These are phyloP conservation scores for Fusarium poae DNA, from an alignment of 2,329 filamentous ascomycete species.

Conservation along the genomic window DNA sequence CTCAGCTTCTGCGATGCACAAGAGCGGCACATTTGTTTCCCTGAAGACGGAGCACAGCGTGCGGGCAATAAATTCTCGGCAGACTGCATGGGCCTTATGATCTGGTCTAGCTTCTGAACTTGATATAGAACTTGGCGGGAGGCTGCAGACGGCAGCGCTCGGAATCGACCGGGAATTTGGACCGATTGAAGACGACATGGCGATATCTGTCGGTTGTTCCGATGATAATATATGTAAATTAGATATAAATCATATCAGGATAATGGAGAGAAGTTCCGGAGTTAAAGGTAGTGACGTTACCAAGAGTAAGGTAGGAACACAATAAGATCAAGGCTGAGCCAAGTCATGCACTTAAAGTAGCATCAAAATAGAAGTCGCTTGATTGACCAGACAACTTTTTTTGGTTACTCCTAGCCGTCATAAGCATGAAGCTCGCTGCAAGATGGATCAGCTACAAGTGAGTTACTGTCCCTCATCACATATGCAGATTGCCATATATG, in stretches of 20 bases:
- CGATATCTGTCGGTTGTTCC: neutral
- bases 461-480: slow-evolving; percentile 1
- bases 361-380: neutral
- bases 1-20: slow-evolving; percentile 19
- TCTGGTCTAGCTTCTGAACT: slow-evolving; percentile 1
- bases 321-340: neutral
- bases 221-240: neutral
- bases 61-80: slow-evolving; percentile 5
- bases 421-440: neutral
- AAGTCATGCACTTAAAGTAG: neutral
- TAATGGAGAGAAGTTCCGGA: too few species aligned
- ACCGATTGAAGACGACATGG: neutral
- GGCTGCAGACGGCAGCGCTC: slow-evolving; percentile 24
- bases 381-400: neutral
- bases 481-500: slow-evolving; percentile 22
- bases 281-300: too few species aligned
- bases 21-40: slow-evolving; percentile 6
- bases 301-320: neutral
- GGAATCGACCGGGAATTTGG: slow-evolving; percentile 2
- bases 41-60: neutral
- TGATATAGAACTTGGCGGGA: slow-evolving; percentile 11
- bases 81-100: slow-evolving; percentile 18
- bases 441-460: neutral
- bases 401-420: neutral
- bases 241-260: too few species aligned